Percentiles rank a stretch among this genome's conserved stretches.
Conservation (phyloP, 306 rosid species). For the Rosa rugosa region DNA sequence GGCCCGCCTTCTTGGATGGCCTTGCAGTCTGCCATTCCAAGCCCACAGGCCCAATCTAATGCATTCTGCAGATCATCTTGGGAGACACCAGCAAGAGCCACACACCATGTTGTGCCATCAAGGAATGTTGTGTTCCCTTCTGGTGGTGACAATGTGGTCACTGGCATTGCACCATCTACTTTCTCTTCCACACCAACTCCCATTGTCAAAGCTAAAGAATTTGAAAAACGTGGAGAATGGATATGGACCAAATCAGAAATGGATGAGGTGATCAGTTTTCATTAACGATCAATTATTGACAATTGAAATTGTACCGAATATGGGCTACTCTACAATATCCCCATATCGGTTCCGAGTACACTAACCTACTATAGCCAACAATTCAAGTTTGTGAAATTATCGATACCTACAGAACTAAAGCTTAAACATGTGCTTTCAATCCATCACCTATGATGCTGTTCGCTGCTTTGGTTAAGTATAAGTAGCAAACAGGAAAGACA, state of each 20-base stretch:
- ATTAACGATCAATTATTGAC: neutral
- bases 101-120: constrained; percentile 91
- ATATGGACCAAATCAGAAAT: neutral
- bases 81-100: constrained; percentile 74
- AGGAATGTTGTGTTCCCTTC: constrained; percentile 94
- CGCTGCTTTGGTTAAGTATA: neutral
- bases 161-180: constrained; percentile 52
- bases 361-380: neutral
- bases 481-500: neutral
- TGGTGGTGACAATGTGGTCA: constrained; percentile 65
- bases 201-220: constrained; percentile 35
- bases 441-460: neutral
- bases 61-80: constrained; percentile 86
- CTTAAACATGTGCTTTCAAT: neutral
- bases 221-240: neutral
- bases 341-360: neutral
- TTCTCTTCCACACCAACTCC: constrained; percentile 57
- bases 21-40: constrained; percentile 69
- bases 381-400: neutral
- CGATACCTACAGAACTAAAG: neutral
- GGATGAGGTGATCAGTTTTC: neutral
- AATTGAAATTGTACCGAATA: neutral
- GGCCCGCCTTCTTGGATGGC: constrained; percentile 60
- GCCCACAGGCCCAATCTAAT: constrained; percentile 95
- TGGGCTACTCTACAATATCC: neutral